Conservation (phyloP, 2,329 filamentous ascomycete genomes). For the Aspergillus chevalieri region DNA sequence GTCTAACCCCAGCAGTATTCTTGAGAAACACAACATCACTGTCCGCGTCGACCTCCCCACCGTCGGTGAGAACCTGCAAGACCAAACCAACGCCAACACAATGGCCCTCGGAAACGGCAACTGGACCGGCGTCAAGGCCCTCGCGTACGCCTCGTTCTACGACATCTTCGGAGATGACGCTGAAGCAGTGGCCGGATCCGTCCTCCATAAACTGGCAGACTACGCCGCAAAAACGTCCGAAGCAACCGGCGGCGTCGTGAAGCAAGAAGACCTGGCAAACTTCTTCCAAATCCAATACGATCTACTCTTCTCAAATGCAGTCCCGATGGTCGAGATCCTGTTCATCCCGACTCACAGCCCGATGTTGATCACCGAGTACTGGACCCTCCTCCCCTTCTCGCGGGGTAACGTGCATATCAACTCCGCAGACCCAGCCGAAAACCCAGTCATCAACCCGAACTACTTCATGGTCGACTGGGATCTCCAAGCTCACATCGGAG, state of each 20-base stretch:
- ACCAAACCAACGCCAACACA: conserved; percentile 31
- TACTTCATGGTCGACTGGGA: conserved; percentile 36
- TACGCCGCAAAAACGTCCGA: conserved; percentile 9
- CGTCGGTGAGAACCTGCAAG: conserved; percentile 47
- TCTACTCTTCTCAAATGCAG: conserved; percentile 19
- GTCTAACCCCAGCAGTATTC: conserved; percentile 10
- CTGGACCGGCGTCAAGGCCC: conserved; percentile 16
- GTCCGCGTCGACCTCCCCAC: conserved; percentile 28
- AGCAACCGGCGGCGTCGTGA: conserved; percentile 5
- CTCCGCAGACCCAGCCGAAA: conserved; percentile 22
- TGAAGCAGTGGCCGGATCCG: conserved; percentile 10
- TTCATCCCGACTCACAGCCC: conserved; percentile 11
- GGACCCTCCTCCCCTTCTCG: conserved; percentile 30
- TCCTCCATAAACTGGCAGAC: conserved; percentile 16
- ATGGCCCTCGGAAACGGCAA: conserved; percentile 9
- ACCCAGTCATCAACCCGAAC: conserved; percentile 40
- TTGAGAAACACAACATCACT: conserved; percentile 14
- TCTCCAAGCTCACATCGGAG: conserved; percentile 26
- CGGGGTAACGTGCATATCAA: conserved; percentile 40
- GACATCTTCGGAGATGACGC: conserved; percentile 19
- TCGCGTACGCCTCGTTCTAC: conserved; percentile 14
- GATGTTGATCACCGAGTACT: conserved; percentile 17
- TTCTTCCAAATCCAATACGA: conserved; percentile 21
- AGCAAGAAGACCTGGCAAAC: conserved; percentile 16
- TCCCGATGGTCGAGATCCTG: conserved; percentile 21